Conservation (phyloP, 805 yeast genomes). For the Spathaspora boniae region DNA sequence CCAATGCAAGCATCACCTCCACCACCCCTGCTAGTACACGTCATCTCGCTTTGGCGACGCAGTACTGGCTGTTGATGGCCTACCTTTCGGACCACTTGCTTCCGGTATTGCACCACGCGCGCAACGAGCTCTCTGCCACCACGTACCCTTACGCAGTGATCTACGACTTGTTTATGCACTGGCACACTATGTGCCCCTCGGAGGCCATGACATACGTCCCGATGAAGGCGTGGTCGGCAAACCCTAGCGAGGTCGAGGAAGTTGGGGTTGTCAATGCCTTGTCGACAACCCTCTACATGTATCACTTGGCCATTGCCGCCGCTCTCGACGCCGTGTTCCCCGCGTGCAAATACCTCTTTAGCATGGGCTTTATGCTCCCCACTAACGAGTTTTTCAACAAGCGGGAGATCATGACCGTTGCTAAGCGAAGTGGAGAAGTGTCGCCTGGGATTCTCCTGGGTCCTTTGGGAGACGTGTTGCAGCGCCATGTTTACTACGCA, state of each 20-base stretch:
- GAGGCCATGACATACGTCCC: constrained; percentile 12
- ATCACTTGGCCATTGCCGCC: constrained; percentile 20
- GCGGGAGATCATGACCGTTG: constrained; percentile 8
- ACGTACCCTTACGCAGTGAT: constrained; percentile 17
- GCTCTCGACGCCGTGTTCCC: constrained; percentile 23
- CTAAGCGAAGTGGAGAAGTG: too few species aligned
- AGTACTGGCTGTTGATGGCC: constrained; percentile 14
- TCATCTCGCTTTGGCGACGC: constrained; percentile 9
- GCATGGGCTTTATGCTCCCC: constrained; percentile 17
- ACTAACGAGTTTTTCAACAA: constrained; percentile 11
- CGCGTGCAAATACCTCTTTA: constrained; percentile 18
- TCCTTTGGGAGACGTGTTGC: constrained; percentile 17
- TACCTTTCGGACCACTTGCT: constrained; percentile 16
- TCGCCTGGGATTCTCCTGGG: too few species aligned
- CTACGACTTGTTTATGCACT: constrained; percentile 17
- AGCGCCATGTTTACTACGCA: constrained; percentile 23
- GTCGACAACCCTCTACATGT: constrained; percentile 17
- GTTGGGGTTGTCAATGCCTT: constrained; percentile 13
- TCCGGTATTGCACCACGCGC: constrained; percentile 12
- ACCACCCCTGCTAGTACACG: too few species aligned
- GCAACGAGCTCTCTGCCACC: constrained; percentile 15
- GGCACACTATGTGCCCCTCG: constrained; percentile 20
- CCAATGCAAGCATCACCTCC: too few species aligned
- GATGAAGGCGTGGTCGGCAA: background rate
- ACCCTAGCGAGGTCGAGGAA: constrained; percentile 4